A percentile compares a stretch with the other conserved stretches of the same genome.
Conservation (phyloP, 2,329 filamentous ascomycete species). For the Aspergillus sp. region DNA sequence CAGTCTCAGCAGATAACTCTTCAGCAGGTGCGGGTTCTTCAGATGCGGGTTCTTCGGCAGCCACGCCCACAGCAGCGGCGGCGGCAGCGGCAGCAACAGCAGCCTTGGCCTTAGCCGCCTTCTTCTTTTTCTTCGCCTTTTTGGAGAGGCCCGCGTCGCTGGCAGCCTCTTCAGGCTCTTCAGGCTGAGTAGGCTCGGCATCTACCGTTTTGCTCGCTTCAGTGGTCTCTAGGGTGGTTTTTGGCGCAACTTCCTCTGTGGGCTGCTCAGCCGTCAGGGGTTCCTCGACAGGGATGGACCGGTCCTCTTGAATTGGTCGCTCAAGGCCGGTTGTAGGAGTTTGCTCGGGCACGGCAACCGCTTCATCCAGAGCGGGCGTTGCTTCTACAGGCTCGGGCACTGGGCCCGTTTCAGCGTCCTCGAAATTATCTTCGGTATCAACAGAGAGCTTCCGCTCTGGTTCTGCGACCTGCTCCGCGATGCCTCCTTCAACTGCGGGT, state of each 20-base stretch:
- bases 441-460: neutral
- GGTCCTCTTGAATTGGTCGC: neutral
- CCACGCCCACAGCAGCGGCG: neutral
- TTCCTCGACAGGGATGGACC: neutral
- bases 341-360: neutral
- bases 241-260: neutral
- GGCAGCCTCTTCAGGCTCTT: conserved; percentile 13
- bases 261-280: neutral
- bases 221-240: neutral
- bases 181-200: neutral
- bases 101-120: conserved; percentile 12
- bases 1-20: neutral
- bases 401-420: neutral
- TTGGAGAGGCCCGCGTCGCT: conserved; percentile 15
- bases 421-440: neutral
- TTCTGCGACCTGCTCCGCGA: neutral
- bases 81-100: neutral
- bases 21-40: conserved; percentile 1
- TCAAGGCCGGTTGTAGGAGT: neutral
- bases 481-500: neutral
- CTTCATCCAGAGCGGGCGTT: neutral
- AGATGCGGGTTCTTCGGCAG: conserved; percentile 1
- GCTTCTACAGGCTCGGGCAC: neutral
- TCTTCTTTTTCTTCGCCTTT: conserved; percentile 29
- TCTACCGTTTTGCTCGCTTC: neutral